Evolutionary conservation across 2,329 filamentous ascomycete genomes (phyloP).

Genomic region (Colletotrichum liaoningense): DNA sequence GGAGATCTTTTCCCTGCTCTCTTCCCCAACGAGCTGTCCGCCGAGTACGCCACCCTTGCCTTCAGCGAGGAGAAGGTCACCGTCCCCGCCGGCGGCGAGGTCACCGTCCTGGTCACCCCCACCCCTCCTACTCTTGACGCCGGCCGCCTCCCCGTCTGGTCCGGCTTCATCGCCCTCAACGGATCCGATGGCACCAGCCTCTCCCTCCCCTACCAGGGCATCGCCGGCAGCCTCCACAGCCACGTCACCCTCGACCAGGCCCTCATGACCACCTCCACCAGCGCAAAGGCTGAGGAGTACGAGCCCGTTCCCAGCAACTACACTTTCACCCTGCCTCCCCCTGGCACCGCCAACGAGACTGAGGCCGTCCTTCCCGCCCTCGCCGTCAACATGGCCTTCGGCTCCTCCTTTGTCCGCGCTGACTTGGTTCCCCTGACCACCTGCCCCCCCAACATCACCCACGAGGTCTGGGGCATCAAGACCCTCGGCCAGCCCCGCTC

Average conservation of each 20-base stretch:
- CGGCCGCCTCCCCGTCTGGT: constrained; percentile 53
- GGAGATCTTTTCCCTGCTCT: constrained; percentile 47
- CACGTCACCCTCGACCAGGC: constrained; percentile 49
- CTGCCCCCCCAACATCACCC: constrained; percentile 42
- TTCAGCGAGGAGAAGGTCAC: constrained; percentile 57
- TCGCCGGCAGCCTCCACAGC: constrained; percentile 50
- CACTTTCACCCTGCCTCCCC: constrained; percentile 55
- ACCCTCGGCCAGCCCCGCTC: constrained; percentile 55
- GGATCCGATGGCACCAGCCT: constrained; percentile 51
- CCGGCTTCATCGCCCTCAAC: constrained; percentile 54
- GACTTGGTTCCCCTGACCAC: constrained; percentile 55
- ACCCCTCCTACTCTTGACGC: constrained; percentile 52
- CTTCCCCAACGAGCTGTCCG: constrained; percentile 59
- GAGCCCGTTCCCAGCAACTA: constrained; percentile 46
- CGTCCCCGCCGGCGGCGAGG: constrained; percentile 53
- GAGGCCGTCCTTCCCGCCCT: constrained; percentile 51
- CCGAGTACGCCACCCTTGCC: constrained; percentile 54
- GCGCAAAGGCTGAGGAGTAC: constrained; percentile 38
- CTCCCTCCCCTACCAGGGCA: constrained; percentile 55
- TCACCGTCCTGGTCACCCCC: constrained; percentile 58
- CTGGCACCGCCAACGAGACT: constrained; percentile 47
- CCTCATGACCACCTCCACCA: constrained; percentile 49
- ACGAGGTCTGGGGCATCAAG: constrained; percentile 50
- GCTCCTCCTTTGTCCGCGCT: constrained; percentile 55
- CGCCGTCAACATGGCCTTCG: constrained; percentile 56